Evolutionary conservation across 768 basidiomycete genomes (phyloP), one percentile per base, ranked within the genome.

Genomic region (Omphalotus guepiniiformis): DNA sequence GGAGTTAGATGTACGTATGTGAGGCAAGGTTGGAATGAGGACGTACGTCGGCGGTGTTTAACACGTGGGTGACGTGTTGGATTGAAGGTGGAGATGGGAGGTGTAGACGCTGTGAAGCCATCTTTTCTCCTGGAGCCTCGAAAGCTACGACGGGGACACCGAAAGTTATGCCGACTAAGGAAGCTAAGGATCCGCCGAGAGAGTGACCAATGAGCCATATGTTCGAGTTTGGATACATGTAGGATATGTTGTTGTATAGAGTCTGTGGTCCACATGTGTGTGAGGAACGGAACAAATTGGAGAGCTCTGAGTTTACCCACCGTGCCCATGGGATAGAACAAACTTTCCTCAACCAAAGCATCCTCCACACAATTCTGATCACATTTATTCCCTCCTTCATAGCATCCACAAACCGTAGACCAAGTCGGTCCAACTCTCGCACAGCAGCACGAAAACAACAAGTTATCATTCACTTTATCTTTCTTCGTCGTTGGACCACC

Each of bases 401-500:
- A 86, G 64, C 95, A 98, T 40, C 79, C 85, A 61, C 95, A 98
- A 1, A 96, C 95, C 0, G 95, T 76, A 16, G 79, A 81, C 95
- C 95, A 98, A 0, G 90, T 90, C 44, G 92, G 89, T 27, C 88
- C 91, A n/a, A 97, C 89, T 6, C 88, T 77, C 2, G 93, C 94
- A 58, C 95, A 98, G 64, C 95, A 98, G 65, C 95, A 98, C 3
- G 91, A 87, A 69, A 95, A 95, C 27, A 98, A 68, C n/a, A 94
- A 69, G 59, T 95, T 98, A 58, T 97, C 94, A 66, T 98, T 98
- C 49, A 85, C 65, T 67, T 93, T 95, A 71, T 98, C 95, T 64
- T 88, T 96, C 58, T 74, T 76, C 32, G 80, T 75, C 7, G 94
- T 96, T 11, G 88, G 84, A 4, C 93, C 92, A 2, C 88, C 85